Evolutionary conservation across 2,329 filamentous ascomycete genomes (phyloP).

Genomic region (Dactylellina cionopaga): DNA sequence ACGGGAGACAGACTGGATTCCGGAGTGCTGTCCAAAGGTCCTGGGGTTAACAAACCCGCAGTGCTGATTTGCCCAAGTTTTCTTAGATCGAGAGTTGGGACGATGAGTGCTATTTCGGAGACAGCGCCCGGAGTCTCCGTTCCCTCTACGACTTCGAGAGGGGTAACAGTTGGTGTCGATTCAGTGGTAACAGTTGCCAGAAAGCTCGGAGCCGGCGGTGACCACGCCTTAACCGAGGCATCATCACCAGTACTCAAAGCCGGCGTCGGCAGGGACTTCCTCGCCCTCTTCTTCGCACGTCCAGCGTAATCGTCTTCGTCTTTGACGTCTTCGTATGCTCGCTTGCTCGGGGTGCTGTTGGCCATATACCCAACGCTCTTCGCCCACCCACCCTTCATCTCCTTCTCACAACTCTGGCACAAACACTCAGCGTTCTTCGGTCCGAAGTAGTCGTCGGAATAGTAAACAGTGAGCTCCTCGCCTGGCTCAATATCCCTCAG

Average conservation of each 20-base stretch:
- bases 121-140: conserved; percentile 10
- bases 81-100: neutral
- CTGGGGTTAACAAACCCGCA: conserved; percentile 6
- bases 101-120: conserved; percentile 19
- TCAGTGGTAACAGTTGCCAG: conserved; percentile 14
- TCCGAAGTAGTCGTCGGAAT: conserved; percentile 95
- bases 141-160: conserved; percentile 2
- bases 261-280: conserved; percentile 42
- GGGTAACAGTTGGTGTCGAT: conserved; percentile 33
- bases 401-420: conserved; percentile 84
- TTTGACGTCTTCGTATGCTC: conserved; percentile 37
- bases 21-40: neutral
- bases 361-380: conserved; percentile 50
- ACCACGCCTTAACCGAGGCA: conserved; percentile 28
- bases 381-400: conserved; percentile 83
- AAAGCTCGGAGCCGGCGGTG: conserved; percentile 36
- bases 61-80: conserved; percentile 13
- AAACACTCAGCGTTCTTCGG: conserved; percentile 94
- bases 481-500: conserved; percentile 82
- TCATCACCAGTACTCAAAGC: conserved; percentile 46
- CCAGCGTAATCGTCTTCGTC: conserved; percentile 51
- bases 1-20: conserved; percentile 7
- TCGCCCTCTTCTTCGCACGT: conserved; percentile 45
- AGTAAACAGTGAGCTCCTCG: conserved; percentile 96
- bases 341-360: conserved; percentile 31